phyloP scores from a whole-genome alignment of 2,329 filamentous ascomycete genomes.

The Chaetothyriales sp. region DNA sequence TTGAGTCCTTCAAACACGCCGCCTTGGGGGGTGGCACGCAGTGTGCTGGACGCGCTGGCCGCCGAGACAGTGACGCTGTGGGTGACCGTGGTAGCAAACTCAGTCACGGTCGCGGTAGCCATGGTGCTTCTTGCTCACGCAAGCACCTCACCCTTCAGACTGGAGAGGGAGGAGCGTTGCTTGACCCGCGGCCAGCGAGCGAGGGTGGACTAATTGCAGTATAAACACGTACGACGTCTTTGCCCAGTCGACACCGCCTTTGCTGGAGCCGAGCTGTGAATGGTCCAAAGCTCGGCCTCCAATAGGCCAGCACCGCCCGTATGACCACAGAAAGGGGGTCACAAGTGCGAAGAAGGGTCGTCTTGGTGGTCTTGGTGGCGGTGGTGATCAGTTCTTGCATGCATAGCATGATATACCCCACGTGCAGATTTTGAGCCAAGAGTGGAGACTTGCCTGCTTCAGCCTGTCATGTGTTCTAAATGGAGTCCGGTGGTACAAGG shows the following conservation, averaged over 20 bases:
- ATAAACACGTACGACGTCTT: too few relatives aligned
- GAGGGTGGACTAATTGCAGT: too few relatives aligned
- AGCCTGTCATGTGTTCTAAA: too few relatives aligned
- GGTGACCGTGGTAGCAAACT: constrained; percentile 12
- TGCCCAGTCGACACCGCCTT: too few relatives aligned
- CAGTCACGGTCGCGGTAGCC: constrained; percentile 13
- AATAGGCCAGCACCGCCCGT: too few relatives aligned
- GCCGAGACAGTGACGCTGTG: constrained; percentile 9
- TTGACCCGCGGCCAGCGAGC: too few relatives aligned
- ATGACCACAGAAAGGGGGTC: background rate
- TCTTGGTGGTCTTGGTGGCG: background rate
- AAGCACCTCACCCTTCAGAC: background rate
- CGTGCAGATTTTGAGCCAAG: background rate
- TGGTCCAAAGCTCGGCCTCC: too few relatives aligned
- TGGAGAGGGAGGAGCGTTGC: too few relatives aligned
- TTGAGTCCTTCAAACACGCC: constrained; percentile 59
- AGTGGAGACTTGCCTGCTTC: background rate
- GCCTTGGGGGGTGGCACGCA: constrained; percentile 38
- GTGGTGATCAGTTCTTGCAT: too few relatives aligned
- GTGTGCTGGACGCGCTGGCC: constrained; percentile 17
- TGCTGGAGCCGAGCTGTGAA: too few relatives aligned
- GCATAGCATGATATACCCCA: background rate
- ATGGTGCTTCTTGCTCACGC: constrained; percentile 3
- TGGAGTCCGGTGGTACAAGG: too few relatives aligned
- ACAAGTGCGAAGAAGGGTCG: background rate